phyloP scores from a whole-genome alignment of 1,139 yeast species.

The Tardiomyces depauwii region DNA sequence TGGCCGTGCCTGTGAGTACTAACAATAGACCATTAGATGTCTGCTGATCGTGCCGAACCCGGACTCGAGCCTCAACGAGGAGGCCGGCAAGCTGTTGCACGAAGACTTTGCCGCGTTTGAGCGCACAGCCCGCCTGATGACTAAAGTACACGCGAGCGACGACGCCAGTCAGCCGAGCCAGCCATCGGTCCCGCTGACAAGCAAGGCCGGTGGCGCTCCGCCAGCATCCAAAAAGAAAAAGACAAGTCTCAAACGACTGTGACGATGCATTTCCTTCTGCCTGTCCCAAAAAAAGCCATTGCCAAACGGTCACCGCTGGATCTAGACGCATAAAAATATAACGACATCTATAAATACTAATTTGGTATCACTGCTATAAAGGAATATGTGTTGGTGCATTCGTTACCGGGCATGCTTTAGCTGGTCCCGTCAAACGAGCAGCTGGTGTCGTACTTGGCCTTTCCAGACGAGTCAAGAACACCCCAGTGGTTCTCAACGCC shows the following conservation, averaged over 20 bases:
- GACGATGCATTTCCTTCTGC: too few relatives aligned
- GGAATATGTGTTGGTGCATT: neutral
- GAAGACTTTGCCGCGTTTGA: slow-evolving; percentile 22
- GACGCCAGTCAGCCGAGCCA: neutral
- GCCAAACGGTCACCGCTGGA: too few relatives aligned
- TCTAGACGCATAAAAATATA: too few relatives aligned
- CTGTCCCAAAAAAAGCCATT: too few relatives aligned
- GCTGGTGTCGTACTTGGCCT: slow-evolving; percentile 22
- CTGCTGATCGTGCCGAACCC: slow-evolving; percentile 26
- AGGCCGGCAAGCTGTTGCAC: slow-evolving; percentile 24
- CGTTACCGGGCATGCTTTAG: too few relatives aligned
- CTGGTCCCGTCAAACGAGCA: slow-evolving; percentile 9
- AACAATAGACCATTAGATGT: slow-evolving; percentile 20
- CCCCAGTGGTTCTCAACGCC: slow-evolving; percentile 95
- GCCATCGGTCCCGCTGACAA: neutral
- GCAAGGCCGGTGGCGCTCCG: neutral
- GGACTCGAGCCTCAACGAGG: slow-evolving; percentile 25
- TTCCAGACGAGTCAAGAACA: slow-evolving; percentile 49
- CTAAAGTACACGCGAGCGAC: slow-evolving; percentile 19
- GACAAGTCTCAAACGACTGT: neutral
- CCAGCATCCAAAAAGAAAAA: neutral
- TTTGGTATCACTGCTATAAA: neutral
- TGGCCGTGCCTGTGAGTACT: too few relatives aligned
- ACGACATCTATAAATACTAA: neutral
- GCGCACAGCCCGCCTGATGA: slow-evolving; percentile 21